These are phyloP conservation scores for Dispira simplex DNA, from an alignment of 192 early-diverging fungal species.

Conservation along the genomic window DNA sequence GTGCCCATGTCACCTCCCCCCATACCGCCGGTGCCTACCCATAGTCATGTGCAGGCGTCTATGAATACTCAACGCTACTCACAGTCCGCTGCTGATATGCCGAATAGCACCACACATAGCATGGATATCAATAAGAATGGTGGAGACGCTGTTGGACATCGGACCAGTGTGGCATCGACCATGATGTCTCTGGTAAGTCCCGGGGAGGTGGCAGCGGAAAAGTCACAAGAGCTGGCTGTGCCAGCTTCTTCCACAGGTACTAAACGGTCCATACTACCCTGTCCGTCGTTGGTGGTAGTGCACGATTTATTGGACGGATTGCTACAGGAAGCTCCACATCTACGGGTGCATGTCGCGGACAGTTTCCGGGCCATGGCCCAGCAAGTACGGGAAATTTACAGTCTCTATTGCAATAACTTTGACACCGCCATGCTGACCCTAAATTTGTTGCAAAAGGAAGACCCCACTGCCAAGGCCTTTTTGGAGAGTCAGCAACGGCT, in stretches of 20 bases:
- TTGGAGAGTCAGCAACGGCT: slow-evolving; percentile 19
- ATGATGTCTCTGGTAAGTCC: no score
- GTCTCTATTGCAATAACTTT: slow-evolving; percentile 29
- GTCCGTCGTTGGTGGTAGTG: background rate
- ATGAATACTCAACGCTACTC: no score
- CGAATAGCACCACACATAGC: no score
- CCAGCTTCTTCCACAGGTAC: background rate
- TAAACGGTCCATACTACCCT: background rate
- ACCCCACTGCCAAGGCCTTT: slow-evolving; percentile 14
- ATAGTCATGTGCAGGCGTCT: no score
- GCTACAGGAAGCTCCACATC: slow-evolving; percentile 22
- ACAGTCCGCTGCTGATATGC: no score
- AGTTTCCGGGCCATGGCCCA: slow-evolving; percentile 23
- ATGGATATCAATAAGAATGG: no score
- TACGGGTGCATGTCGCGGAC: slow-evolving; percentile 24
- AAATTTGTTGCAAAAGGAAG: slow-evolving; percentile 23
- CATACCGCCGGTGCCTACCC: no score
- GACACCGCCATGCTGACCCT: slow-evolving; percentile 26
- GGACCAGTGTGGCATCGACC: no score
- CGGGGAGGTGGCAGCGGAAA: no score
- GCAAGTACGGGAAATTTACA: slow-evolving; percentile 26
- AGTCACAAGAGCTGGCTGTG: no score
- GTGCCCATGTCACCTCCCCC: no score
- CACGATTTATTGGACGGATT: background rate
- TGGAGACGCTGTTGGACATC: no score